These are phyloP conservation scores for Mycocalia duriaeana DNA, from an alignment of 1,284 basidiomycete genomes.

Conservation along the genomic window DNA sequence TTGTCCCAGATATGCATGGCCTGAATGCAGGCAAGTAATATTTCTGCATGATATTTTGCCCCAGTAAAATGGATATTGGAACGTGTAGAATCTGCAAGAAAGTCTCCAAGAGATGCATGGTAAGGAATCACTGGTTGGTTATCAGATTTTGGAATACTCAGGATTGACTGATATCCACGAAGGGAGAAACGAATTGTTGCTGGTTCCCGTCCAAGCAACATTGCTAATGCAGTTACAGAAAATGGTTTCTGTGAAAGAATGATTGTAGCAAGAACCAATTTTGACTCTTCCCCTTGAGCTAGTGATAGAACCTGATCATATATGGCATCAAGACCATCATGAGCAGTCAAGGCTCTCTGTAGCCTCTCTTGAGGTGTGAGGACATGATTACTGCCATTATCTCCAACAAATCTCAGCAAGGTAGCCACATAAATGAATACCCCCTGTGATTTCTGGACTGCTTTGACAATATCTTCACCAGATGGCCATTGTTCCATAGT, in stretches of 20 bases:
- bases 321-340: neutral
- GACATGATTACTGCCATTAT: neutral
- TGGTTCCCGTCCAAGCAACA: neutral
- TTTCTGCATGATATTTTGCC: neutral
- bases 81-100: neutral
- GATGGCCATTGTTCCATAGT: neutral
- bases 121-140: neutral
- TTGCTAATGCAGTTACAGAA: neutral
- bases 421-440: neutral
- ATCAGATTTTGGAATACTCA: neutral
- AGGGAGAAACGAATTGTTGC: neutral
- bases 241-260: neutral
- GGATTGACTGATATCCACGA: neutral
- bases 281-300: neutral
- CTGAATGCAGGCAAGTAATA: neutral
- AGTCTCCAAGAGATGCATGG: neutral
- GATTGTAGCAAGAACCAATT: neutral
- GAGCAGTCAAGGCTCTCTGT: neutral
- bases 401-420: constrained; percentile 1
- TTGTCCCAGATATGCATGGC: neutral
- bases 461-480: neutral
- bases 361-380: neutral
- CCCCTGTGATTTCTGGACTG: constrained; percentile 1
- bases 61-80: neutral
- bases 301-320: neutral